Base-by-base conservation (phyloP, 2,329 filamentous ascomycete species). In the Chaetomiaceae sp. region DNA sequence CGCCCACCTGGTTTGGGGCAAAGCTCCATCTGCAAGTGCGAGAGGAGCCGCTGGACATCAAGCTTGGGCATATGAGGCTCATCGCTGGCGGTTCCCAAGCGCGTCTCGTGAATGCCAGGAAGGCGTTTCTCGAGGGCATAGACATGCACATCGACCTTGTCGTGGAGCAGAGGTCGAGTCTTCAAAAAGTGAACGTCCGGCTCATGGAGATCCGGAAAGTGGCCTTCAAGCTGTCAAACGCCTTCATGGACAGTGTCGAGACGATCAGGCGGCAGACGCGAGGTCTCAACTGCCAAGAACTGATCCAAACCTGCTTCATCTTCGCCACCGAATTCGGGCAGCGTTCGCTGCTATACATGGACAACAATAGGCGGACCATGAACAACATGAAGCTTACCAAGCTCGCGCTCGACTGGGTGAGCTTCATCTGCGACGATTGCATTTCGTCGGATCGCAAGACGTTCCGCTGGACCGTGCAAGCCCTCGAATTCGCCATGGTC, bases 301-400 rank as follows among this genome's bases (percentile, higher is more conserved):
- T 99, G 27, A 94, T 99, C 58, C 94, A 99, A 69, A 95, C 90
- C 5, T 99, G 92, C 71, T 99, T 97, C 69, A 88, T 95, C 36
- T 99, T 97, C 65, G 94, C 94, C n/a, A 97, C 94, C 0, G 94
- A 99, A 68, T 99, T 99, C 61, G 94, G 94, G 40, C 92, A 96
- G 68, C 86, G 94, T 59, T 96, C 92, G 2, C 81, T 96, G 45
- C 83, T 94, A 18, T 95, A 95, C 73, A 94, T 99, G 84, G 94
- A 99, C 71, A 87, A 89, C 68, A 97, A 96, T 66, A 79, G 94
- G 51, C 86, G 92, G 45, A 89, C 95, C 61, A 95, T 97, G 89
- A 97, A 97, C 73, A 96, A 96, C 69, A 79, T 95, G 61, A 96
- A 95, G 68, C 80, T 99, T 51, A 95, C 92, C 11, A 89, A 95